Conservation (phyloP, 1,284 basidiomycete species). For the Golubevia sp. region DNA sequence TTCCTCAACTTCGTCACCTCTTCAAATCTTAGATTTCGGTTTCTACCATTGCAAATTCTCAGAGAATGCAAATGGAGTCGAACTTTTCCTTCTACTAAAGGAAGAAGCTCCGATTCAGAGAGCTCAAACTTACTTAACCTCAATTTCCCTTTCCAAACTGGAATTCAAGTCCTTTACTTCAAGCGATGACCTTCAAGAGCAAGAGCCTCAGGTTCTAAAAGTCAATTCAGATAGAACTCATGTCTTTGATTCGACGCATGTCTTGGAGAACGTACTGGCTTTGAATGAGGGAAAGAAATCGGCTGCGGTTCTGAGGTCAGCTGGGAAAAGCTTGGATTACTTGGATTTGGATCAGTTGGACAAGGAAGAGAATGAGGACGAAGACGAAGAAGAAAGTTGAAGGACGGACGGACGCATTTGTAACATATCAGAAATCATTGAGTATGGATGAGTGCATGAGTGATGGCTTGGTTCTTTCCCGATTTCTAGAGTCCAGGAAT, state of each 20-base stretch:
- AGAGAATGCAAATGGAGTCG: background rate
- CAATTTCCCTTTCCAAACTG: no score
- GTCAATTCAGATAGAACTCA: background rate
- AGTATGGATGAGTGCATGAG: no score
- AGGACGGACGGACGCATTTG: no score
- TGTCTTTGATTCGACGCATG: background rate
- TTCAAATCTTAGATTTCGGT: background rate
- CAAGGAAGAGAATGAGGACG: background rate
- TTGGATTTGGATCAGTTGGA: background rate
- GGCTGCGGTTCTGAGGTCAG: background rate
- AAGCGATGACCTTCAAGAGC: background rate
- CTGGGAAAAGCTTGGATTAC: background rate
- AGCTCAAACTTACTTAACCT: no score
- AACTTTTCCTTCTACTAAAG: background rate
- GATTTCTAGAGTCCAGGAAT: no score
- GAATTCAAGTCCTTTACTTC: background rate
- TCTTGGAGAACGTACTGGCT: background rate
- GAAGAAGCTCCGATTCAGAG: no score
- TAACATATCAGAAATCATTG: no score
- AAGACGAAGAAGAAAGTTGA: background rate
- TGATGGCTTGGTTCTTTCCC: no score
- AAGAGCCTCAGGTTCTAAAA: background rate
- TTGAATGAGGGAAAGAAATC: background rate
- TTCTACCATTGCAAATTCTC: background rate
- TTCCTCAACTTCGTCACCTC: background rate